Evolutionary conservation across 345 rosid genomes (phyloP).

Genomic region (Populus davidiana): DNA sequence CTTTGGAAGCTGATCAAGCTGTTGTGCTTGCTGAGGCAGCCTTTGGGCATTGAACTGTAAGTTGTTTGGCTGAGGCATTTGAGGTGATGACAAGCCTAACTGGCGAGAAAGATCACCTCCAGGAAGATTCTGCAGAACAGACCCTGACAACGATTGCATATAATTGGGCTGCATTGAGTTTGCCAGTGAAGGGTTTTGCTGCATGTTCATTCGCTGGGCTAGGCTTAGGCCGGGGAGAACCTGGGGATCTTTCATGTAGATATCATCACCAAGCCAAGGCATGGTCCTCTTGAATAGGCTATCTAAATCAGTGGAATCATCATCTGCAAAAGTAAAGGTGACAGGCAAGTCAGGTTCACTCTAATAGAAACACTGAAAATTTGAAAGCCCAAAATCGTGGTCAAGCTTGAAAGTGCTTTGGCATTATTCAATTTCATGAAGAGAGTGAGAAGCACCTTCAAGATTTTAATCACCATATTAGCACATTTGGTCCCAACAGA

Average conservation of each 20-base stretch:
- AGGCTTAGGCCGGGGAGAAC: conserved; percentile 68
- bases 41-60: conserved; percentile 40
- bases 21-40: conserved; percentile 47
- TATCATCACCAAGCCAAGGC: conserved; percentile 88
- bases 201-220: conserved; percentile 94
- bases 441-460: conserved; percentile 1
- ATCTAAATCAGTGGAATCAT: conserved; percentile 68
- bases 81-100: conserved; percentile 43
- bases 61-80: conserved; percentile 42
- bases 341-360: conserved; percentile 13
- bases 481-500: conserved; percentile 9
- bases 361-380: not conserved
- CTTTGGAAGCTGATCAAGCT: conserved; percentile 47
- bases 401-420: not conserved
- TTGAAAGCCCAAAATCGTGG: not conserved
- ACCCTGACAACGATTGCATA: conserved; percentile 42
- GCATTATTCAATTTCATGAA: not conserved
- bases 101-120: conserved; percentile 52
- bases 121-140: conserved; percentile 42
- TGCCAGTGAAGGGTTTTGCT: conserved; percentile 53
- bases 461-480: conserved; percentile 15
- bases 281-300: conserved; percentile 72
- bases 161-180: conserved; percentile 51
- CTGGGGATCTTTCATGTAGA: conserved; percentile 65
- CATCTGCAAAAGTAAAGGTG: conserved; percentile 44